Base-by-base conservation (phyloP, 2,329 filamentous ascomycete species). In the Fusarium haematococcum region DNA sequence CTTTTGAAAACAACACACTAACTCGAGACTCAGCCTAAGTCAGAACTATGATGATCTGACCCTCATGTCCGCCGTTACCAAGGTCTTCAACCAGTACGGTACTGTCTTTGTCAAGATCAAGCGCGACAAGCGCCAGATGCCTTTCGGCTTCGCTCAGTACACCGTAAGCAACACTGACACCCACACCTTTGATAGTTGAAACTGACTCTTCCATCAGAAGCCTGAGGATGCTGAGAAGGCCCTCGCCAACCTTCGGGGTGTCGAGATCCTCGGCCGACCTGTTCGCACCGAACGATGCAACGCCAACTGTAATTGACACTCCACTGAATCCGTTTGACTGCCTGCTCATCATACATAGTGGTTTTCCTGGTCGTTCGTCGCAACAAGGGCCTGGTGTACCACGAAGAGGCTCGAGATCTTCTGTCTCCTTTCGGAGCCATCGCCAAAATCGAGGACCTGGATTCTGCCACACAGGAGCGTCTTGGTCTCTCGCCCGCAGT, bases 141-240 rank as follows among this genome's bases (percentile, higher is more conserved):
- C 91, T 0, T 91, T 90, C 77, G 90, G 90, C 0, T 92, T 92
- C 74, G 87, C 86, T 25, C 91, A 92, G 75, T 93, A 85, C 76
- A 91, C 88, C 2, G 90, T 91, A 78, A 84, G 88, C 81, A 6
- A 8, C 27, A 32, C 33, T 27, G 35, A n/a, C 23, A 14, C 5
- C 10, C 16, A 13, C 35, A n/a, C 8, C 3, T 25, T 6, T 30
- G 56, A 39, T 39, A 25, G 23, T 20, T 25, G 16, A 14, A 16
- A 58, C 78, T 84, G 63, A 85, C 65, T 20, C 11, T 0, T 4
- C 18, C 13, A 33, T 30, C 70, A 91, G 89, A 85, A 83, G 14
- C 82, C 85, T 35, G 79, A 83, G 0, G 83, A 90, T 77, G 90
- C 91, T 2, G 79, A 84, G 20, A 75, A 67, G 16, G 91, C 90